phyloP scores from a whole-genome alignment of 1,284 basidiomycete genomes.

The Ustilago hordei region DNA sequence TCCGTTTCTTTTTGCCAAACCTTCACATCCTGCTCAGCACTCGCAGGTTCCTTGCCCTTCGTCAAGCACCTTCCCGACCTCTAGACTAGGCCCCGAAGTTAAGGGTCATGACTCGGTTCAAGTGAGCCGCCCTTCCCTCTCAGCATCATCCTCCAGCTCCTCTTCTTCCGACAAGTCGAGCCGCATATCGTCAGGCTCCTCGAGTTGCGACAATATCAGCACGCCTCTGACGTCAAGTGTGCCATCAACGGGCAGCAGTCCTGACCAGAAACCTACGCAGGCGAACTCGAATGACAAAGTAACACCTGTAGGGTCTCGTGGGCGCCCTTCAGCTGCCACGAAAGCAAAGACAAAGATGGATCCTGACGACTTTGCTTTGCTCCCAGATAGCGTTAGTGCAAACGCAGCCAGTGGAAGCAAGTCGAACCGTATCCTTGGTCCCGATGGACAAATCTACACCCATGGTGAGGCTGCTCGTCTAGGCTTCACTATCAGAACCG shows the following conservation, averaged over 20 bases:
- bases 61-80: neutral
- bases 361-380: conserved; percentile 7
- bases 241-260: neutral
- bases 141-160: conserved; percentile 6
- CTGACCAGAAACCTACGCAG: neutral
- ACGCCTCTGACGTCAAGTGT: conserved; percentile 2
- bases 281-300: conserved; percentile 12
- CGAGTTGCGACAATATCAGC: neutral
- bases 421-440: conserved; percentile 41
- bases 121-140: neutral
- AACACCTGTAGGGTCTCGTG: conserved; percentile 1
- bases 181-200: conserved; percentile 19
- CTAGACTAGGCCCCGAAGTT: neutral
- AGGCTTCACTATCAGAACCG: conserved; percentile 55
- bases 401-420: conserved; percentile 10
- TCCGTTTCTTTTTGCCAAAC: conserved; percentile 2
- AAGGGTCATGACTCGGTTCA: neutral
- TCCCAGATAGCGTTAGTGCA: conserved; percentile 3
- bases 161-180: neutral
- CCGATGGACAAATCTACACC: conserved; percentile 44
- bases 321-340: conserved; percentile 2
- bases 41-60: neutral
- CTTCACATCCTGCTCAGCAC: neutral
- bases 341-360: conserved; percentile 21
- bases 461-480: conserved; percentile 51